Base-by-base conservation (phyloP, 1,284 basidiomycete genomes). In the Ganoderma resinaceum region DNA sequence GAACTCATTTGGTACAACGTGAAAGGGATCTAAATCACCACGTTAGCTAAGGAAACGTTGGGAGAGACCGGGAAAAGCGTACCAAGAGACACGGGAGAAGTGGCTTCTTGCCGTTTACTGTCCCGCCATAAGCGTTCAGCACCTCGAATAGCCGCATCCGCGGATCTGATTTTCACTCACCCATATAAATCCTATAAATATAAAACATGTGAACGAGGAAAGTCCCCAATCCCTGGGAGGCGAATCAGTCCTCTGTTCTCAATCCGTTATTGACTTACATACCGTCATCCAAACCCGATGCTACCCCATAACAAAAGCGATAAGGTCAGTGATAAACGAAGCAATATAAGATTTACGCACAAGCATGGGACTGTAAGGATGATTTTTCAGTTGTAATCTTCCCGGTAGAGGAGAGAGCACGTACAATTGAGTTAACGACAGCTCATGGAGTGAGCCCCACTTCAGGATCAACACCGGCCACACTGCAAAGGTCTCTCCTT, bases 401-500 rank as follows among this genome's bases (percentile, higher is more conserved):
- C n/a, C 31, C 23, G 14, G 29, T 7, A 20, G 55, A 57, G 2
- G 8, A 31, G 4, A 12, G 11, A n/a, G 18, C 31, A 52, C 43
- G 31, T n/a, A 49, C 29, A 26, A 26, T 43, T 62, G 43, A 38
- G 61, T 53, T 12, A 26, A 3, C 16, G 61, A 46, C 14, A 52
- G 33, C 3, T 52, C 33, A 26, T 57, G 55, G 23, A 52, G 43
- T 23, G 31, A 42, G 14, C 46, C 61, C 61, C 61, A 62, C 16
- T 62, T 52, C n/a, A 52, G 35, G 49, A 62, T 62, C 31, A 62
- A 43, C 3, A 53, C 43, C 18, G 40, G 61, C 61, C 61, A 62
- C 1, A 62, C 61, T 62, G 31, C 14, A 9, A n/a, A 9, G 37
- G 29, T 20, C 16, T 6, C 12, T 7, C 18, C 5, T 53, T 52